Percentiles rank a stretch among this genome's conserved stretches.
Conservation (phyloP, 352 stramenopile genomes). For the Phytophthora sojae region DNA sequence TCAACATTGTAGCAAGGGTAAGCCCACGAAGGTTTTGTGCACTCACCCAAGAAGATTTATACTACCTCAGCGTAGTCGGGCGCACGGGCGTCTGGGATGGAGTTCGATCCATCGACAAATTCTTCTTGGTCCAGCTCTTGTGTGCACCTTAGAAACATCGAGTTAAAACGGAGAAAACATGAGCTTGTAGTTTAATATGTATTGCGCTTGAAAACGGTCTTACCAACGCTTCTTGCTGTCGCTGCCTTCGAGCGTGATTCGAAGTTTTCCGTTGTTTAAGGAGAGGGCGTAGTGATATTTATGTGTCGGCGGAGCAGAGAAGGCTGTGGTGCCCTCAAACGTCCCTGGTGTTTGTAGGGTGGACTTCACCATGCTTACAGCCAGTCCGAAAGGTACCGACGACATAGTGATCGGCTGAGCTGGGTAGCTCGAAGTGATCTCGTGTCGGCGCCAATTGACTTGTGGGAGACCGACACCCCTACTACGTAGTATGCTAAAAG, state of each 20-base stretch:
- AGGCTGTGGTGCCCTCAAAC: not conserved
- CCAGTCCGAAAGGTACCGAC: not conserved
- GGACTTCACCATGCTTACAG: not conserved
- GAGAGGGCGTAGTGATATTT: not conserved
- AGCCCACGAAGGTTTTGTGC: not conserved
- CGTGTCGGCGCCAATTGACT: no score
- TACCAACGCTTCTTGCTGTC: not conserved
- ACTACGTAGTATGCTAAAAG: no score
- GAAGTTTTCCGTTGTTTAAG: not conserved
- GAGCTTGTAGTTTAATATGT: no score
- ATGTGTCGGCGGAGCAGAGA: not conserved
- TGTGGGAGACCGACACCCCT: no score
- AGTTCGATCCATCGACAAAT: slow-evolving; percentile 1
- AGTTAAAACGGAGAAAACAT: not conserved
- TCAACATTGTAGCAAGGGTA: no score
- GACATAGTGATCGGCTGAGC: not conserved
- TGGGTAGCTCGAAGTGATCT: no score
- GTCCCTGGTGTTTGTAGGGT: not conserved
- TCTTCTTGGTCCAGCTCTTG: not conserved
- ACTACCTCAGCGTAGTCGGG: slow-evolving; percentile 1
- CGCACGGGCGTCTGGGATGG: not conserved
- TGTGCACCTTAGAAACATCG: not conserved
- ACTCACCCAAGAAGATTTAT: not conserved
- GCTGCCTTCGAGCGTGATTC: no score
- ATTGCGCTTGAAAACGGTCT: not conserved